Percentiles rank a stretch among this genome's conserved stretches.
These are phyloP conservation scores for Ogataea kodamae DNA, from an alignment of 805 yeast genomes.

Conservation along the genomic window DNA sequence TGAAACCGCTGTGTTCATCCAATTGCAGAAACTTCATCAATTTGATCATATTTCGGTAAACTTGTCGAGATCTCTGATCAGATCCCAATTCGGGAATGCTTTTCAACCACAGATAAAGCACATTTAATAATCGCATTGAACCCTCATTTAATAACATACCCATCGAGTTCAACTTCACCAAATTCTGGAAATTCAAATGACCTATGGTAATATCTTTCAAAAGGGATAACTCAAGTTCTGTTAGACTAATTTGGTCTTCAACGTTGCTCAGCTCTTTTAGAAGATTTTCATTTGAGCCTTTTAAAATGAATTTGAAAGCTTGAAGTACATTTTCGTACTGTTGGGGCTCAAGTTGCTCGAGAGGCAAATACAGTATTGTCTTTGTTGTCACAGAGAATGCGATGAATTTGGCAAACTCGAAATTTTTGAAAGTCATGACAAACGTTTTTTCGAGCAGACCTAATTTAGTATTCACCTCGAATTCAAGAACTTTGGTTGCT, in stretches of 20 bases:
- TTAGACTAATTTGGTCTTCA: constrained; percentile 9
- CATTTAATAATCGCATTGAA: constrained; percentile 20
- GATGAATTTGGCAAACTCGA: constrained; percentile 17
- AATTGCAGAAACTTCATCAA: constrained; percentile 24
- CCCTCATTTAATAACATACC: constrained; percentile 25
- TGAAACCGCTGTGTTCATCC: constrained; percentile 22
- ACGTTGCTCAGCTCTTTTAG: constrained; percentile 9
- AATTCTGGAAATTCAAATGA: constrained; percentile 9
- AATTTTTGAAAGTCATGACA: constrained; percentile 12
- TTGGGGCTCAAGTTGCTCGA: constrained; percentile 23
- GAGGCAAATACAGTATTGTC: constrained; percentile 38
- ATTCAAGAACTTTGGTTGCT: constrained; percentile 30
- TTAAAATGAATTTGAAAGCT: constrained; percentile 22
- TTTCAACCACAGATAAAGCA: constrained; percentile 29
- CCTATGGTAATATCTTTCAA: constrained; percentile 19
- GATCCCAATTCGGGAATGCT: constrained; percentile 18
- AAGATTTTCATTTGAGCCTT: constrained; percentile 11
- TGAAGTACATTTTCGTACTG: constrained; percentile 24
- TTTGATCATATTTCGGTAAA: constrained; percentile 20
- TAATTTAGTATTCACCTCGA: constrained; percentile 13
- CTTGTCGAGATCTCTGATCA: constrained; percentile 14
- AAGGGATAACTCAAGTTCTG: constrained; percentile 14
- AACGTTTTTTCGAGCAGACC: constrained; percentile 20
- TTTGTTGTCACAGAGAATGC: constrained; percentile 22
- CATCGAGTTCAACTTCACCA: constrained; percentile 17